A percentile compares a stretch with the other conserved stretches of the same genome.
Evolutionary conservation across 176 grass and related monocot genomes (phyloP).

Genomic region (Ensete ventricosum): DNA sequence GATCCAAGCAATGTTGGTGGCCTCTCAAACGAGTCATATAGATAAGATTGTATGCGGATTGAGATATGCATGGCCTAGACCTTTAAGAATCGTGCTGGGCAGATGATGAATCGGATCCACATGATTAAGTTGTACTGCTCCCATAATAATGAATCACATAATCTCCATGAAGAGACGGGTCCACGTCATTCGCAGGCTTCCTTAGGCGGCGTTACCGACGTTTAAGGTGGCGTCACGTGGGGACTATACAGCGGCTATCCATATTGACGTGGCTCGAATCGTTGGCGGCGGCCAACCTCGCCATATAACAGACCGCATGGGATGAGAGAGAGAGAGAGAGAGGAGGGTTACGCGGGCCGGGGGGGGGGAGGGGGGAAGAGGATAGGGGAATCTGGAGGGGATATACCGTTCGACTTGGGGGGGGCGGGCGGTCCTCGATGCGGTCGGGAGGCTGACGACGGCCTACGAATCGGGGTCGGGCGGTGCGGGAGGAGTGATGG

Average conservation of each 20-base stretch:
- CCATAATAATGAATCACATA: too few relatives aligned
- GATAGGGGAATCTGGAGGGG: neutral
- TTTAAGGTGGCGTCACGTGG: neutral
- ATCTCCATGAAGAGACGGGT: neutral
- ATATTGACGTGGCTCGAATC: neutral
- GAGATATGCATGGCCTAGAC: too few relatives aligned
- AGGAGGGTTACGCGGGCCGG: too few relatives aligned
- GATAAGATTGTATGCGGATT: too few relatives aligned
- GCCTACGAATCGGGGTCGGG: slow-evolving; percentile 10
- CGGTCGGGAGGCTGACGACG: neutral
- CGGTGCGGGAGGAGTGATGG: slow-evolving; percentile 10
- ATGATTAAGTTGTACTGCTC: too few relatives aligned
- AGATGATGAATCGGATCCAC: too few relatives aligned
- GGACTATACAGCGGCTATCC: too few relatives aligned
- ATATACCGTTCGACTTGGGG: neutral
- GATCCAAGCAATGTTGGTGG: too few relatives aligned
- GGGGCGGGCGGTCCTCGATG: neutral
- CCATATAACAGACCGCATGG: neutral
- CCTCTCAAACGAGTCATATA: too few relatives aligned
- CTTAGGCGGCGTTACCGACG: neutral
- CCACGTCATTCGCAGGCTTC: neutral
- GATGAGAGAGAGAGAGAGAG: neutral
- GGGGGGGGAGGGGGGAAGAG: neutral
- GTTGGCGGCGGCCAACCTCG: neutral
- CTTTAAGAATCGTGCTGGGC: too few relatives aligned